Evolutionary conservation across 2,329 filamentous ascomycete species (phyloP).

Genomic region (Rhynchosporium graminicola): DNA sequence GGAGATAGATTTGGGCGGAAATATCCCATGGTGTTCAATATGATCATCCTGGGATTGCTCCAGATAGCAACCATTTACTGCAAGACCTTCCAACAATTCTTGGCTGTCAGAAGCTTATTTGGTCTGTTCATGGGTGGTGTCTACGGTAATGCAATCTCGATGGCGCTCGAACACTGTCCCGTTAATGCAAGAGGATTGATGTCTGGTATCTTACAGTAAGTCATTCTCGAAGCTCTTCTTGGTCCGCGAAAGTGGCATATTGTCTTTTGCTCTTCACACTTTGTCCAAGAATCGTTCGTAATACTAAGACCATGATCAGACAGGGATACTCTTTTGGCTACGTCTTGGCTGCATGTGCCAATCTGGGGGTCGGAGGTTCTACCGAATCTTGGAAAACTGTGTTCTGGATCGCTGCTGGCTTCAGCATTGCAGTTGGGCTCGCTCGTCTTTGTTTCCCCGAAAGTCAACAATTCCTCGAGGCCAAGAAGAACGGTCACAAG

Average conservation of each 20-base stretch:
- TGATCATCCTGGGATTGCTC: constrained; percentile 69
- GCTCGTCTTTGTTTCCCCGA: constrained; percentile 71
- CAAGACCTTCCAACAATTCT: constrained; percentile 49
- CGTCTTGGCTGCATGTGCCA: constrained; percentile 50
- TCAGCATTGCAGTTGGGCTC: constrained; percentile 69
- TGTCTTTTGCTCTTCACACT: no score
- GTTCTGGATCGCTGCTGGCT: constrained; percentile 52
- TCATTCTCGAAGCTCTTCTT: no score
- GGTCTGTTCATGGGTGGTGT: constrained; percentile 78
- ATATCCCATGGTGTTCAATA: constrained; percentile 81
- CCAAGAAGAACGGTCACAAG: constrained; percentile 60
- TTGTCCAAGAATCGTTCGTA: no score
- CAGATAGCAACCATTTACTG: constrained; percentile 52
- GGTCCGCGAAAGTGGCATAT: no score
- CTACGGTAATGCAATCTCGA: constrained; percentile 75
- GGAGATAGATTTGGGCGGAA: constrained; percentile 79
- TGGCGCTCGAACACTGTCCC: constrained; percentile 61
- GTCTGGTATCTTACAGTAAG: constrained; percentile 33
- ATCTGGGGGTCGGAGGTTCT: constrained; percentile 68
- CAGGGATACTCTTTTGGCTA: constrained; percentile 36
- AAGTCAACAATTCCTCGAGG: constrained; percentile 72
- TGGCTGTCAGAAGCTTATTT: constrained; percentile 73
- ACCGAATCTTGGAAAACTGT: constrained; percentile 63
- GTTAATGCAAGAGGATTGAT: constrained; percentile 34
- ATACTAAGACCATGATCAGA: no score